phyloP scores from a whole-genome alignment of 2,329 filamentous ascomycete genomes.

The Aspergillus novoparasiticus region DNA sequence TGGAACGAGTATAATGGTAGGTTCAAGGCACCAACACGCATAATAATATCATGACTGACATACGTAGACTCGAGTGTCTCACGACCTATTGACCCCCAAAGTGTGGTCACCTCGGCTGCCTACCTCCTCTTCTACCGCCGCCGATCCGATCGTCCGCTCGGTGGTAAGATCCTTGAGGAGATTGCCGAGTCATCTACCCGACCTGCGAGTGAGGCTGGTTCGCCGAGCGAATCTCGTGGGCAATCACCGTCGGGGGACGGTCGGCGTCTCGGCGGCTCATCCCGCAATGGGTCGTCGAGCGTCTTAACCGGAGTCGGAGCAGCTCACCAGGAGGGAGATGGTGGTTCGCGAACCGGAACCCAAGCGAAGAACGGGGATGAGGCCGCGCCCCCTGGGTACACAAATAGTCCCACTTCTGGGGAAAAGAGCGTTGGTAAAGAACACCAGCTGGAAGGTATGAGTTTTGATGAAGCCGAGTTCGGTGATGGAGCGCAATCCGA shows the following conservation, averaged over 20 bases:
- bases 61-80: conserved; percentile 72
- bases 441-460: conserved; percentile 35
- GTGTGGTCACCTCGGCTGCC: conserved; percentile 73
- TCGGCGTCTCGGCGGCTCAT: conserved; percentile 83
- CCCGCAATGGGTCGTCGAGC: conserved; percentile 89
- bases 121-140: conserved; percentile 97
- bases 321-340: conserved; percentile 67
- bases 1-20: conserved; percentile 98
- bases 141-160: conserved; percentile 74
- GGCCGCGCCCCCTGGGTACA: conserved; percentile 36
- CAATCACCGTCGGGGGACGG: conserved; percentile 73
- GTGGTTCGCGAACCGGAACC: conserved; percentile 55
- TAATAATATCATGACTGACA: conserved; percentile 43
- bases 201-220: conserved; percentile 51
- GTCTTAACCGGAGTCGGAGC: conserved; percentile 76
- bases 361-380: conserved; percentile 37
- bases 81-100: conserved; percentile 60
- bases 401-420: conserved; percentile 25
- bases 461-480: conserved; percentile 34
- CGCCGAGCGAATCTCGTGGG: conserved; percentile 44
- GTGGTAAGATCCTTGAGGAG: conserved; percentile 72
- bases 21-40: background rate
- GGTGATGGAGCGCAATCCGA: conserved; percentile 25
- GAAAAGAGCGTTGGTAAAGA: conserved; percentile 25
- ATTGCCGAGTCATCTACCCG: conserved; percentile 67